phyloP scores from a whole-genome alignment of 1,284 basidiomycete genomes.

The Porogramme epimiltina region DNA sequence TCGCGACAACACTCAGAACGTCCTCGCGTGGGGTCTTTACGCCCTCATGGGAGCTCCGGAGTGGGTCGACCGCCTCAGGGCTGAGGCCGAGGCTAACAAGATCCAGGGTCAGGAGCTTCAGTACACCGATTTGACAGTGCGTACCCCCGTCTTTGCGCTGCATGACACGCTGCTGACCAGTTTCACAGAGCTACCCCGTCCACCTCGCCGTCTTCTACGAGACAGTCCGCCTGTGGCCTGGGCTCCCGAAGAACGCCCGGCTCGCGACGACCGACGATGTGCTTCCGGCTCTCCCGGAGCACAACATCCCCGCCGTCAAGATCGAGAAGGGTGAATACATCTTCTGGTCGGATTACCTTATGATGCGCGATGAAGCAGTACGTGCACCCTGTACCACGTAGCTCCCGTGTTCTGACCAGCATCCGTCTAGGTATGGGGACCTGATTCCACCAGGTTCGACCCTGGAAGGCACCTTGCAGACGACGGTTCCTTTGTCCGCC shows the following conservation, averaged over 20 bases:
- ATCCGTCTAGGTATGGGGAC: conserved; percentile 22
- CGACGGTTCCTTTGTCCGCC: too few species aligned
- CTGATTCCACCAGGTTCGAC: conserved; percentile 18
- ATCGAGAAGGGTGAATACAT: conserved; percentile 27
- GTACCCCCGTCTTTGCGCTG: neutral
- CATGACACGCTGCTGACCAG: neutral
- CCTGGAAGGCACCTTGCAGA: too few species aligned
- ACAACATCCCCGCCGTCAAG: conserved; percentile 15
- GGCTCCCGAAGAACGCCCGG: conserved; percentile 29
- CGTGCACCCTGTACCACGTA: neutral
- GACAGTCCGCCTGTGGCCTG: conserved; percentile 30
- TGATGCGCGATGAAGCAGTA: conserved; percentile 26
- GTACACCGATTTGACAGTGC: conserved; percentile 8
- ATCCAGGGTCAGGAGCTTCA: conserved; percentile 1
- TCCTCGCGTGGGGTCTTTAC: conserved; percentile 25
- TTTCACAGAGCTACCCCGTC: conserved; percentile 19
- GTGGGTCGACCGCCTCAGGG: conserved; percentile 26
- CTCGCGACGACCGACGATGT: conserved; percentile 25
- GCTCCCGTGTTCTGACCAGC: neutral
- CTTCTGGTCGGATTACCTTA: conserved; percentile 29
- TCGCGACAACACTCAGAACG: conserved; percentile 27
- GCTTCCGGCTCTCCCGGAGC: conserved; percentile 24
- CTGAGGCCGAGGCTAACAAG: conserved; percentile 18
- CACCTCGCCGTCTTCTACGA: conserved; percentile 30
- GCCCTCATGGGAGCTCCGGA: conserved; percentile 18